These are phyloP conservation scores for Trichoderma virens DNA, from an alignment of 495 filamentous ascomycete genomes.

Conservation along the genomic window DNA sequence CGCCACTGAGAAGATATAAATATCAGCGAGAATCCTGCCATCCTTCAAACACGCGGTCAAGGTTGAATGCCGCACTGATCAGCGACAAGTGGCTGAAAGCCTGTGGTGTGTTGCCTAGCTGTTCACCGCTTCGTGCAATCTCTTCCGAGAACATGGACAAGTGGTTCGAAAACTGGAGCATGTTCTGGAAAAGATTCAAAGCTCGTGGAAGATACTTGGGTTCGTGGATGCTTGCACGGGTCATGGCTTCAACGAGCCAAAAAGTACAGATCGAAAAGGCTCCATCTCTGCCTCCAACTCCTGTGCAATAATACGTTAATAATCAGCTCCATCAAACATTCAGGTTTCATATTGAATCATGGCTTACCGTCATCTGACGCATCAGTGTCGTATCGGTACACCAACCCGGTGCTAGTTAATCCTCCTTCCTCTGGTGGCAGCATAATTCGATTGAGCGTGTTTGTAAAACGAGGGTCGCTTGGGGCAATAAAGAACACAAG, in stretches of 20 bases:
- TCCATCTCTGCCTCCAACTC: constrained; percentile 66
- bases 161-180: constrained; percentile 64
- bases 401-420: constrained; percentile 59
- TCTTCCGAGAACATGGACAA: constrained; percentile 70
- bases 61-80: constrained; percentile 65
- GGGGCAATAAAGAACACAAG: constrained; percentile 69
- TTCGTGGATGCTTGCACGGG: constrained; percentile 58
- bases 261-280: constrained; percentile 74
- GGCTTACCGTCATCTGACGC: constrained; percentile 56
- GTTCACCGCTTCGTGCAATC: constrained; percentile 61
- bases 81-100: constrained; percentile 67
- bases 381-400: constrained; percentile 62
- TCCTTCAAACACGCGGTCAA: constrained; percentile 36
- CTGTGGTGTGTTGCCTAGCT: constrained; percentile 65
- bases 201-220: constrained; percentile 53
- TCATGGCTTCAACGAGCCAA: constrained; percentile 71
- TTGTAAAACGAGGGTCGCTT: constrained; percentile 63
- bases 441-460: constrained; percentile 60
- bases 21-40: background rate
- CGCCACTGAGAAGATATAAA: background rate
- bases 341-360: background rate
- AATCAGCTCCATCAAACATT: background rate
- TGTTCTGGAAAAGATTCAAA: constrained; percentile 64
- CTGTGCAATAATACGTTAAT: constrained; percentile 26
- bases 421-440: constrained; percentile 62